Evolutionary conservation across 176 grass and related monocot genomes (phyloP).

Genomic region (Carex kokanica): DNA sequence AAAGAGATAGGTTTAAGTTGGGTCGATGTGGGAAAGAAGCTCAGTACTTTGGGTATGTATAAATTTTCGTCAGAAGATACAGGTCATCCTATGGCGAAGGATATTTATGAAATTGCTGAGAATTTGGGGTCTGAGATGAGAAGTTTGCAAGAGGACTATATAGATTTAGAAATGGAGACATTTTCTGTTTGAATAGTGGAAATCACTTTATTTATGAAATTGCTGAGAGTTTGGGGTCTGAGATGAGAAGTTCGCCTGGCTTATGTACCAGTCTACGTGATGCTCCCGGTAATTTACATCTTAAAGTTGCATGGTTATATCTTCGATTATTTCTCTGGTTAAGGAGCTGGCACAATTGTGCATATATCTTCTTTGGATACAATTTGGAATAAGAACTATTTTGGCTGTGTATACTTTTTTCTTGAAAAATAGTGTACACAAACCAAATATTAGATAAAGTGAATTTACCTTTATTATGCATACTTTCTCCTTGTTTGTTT

Average conservation of each 20-base stretch:
- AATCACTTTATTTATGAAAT: neutral
- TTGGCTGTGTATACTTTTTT: neutral
- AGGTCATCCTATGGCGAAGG: conserved; percentile 45
- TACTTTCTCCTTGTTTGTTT: too few species aligned
- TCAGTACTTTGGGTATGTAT: conserved; percentile 38
- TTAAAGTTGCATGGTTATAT: neutral
- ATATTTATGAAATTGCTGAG: conserved; percentile 56
- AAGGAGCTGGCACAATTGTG: neutral
- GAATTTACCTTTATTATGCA: too few species aligned
- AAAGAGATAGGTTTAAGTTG: conserved; percentile 87
- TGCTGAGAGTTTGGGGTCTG: too few species aligned
- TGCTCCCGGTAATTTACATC: conserved; percentile 55
- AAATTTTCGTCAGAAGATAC: conserved; percentile 74
- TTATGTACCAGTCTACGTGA: conserved; percentile 72
- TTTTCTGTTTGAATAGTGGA: neutral
- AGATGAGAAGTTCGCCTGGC: conserved; percentile 33
- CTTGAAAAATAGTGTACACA: too few species aligned
- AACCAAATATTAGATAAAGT: too few species aligned
- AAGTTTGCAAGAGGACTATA: conserved; percentile 30
- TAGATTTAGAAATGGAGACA: conserved; percentile 31
- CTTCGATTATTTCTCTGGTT: neutral
- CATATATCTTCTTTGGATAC: neutral
- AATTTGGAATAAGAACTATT: neutral
- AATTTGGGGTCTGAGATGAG: conserved; percentile 57
- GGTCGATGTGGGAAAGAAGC: conserved; percentile 52